Conservation (phyloP, 306 rosid species). For the Casuarina equisetifolia region DNA sequence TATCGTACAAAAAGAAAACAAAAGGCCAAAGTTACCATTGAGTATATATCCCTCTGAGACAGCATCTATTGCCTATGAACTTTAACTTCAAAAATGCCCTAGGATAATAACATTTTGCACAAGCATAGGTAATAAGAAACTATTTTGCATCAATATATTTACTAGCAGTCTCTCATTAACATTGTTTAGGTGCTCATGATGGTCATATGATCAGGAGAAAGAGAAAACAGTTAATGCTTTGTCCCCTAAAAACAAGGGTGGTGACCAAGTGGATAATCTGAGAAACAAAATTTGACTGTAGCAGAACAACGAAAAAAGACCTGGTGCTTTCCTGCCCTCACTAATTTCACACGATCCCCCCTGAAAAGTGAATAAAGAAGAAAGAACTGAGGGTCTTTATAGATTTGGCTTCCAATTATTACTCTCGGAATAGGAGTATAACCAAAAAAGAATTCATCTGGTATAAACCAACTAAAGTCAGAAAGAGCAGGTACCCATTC, state of each 20-base stretch:
- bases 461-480: conserved; percentile 22
- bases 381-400: conserved; percentile 23
- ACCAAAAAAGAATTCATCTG: conserved; percentile 2
- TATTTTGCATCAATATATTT: conserved; percentile 13
- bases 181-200: conserved; percentile 7
- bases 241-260: not conserved
- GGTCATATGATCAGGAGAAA: not conserved
- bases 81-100: not conserved
- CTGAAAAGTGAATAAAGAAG: conserved; percentile 40
- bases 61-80: not conserved
- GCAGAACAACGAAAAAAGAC: conserved; percentile 43
- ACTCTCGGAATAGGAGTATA: not conserved
- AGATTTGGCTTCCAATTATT: conserved; percentile 19
- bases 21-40: conserved; percentile 12
- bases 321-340: conserved; percentile 95
- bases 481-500: conserved; percentile 62
- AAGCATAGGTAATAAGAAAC: conserved; percentile 16
- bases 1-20: conserved; percentile 18
- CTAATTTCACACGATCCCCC: conserved; percentile 75
- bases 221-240: conserved; percentile 14
- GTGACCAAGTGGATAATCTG: not conserved
- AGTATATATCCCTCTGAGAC: not conserved
- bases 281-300: conserved; percentile 18
- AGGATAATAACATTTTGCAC: not conserved
- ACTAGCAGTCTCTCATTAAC: conserved; percentile 16